Percentiles rank a stretch among this genome's conserved stretches.
Conservation (phyloP, 495 filamentous ascomycete species). For the Penicillium longicatenatum region DNA sequence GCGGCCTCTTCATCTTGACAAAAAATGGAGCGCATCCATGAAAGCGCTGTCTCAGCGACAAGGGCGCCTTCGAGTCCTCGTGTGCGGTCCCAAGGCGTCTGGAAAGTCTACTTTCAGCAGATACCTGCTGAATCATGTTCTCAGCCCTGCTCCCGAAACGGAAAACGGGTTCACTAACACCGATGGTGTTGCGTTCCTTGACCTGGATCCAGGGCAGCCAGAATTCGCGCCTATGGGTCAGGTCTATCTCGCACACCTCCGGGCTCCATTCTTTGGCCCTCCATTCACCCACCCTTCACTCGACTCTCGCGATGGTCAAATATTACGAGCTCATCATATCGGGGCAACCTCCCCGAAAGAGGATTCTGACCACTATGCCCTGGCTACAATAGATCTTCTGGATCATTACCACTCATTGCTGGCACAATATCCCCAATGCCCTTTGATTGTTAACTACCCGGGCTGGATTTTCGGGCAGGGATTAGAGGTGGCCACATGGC, state of each 20-base stretch:
- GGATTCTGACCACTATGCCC: slow-evolving; percentile 69
- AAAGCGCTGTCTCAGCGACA: slow-evolving; percentile 41
- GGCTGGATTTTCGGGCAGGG: slow-evolving; percentile 82
- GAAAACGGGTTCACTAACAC: slow-evolving; percentile 37
- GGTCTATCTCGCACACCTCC: slow-evolving; percentile 68
- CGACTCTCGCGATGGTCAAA: slow-evolving; percentile 31
- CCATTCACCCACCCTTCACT: slow-evolving; percentile 70
- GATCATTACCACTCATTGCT: slow-evolving; percentile 58
- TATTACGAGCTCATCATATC: slow-evolving; percentile 72
- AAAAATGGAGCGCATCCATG: slow-evolving; percentile 60
- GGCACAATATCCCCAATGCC: slow-evolving; percentile 44
- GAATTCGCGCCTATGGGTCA: slow-evolving; percentile 79
- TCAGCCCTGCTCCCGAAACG: slow-evolving; percentile 51
- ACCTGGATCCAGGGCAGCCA: slow-evolving; percentile 83
- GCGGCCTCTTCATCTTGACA: slow-evolving; percentile 62
- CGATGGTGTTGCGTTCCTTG: slow-evolving; percentile 64
- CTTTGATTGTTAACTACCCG: slow-evolving; percentile 78
- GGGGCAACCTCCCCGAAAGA: slow-evolving; percentile 68
- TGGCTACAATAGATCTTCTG: slow-evolving; percentile 69
- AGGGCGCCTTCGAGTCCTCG: slow-evolving; percentile 49
- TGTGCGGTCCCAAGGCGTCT: slow-evolving; percentile 80
- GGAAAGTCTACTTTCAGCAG: slow-evolving; percentile 87
- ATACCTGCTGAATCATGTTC: slow-evolving; percentile 72
- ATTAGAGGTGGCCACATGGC: slow-evolving; percentile 65
- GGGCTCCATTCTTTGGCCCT: slow-evolving; percentile 67